Conservation (phyloP, 352 stramenopile genomes). For the Pythium rishiriense region DNA sequence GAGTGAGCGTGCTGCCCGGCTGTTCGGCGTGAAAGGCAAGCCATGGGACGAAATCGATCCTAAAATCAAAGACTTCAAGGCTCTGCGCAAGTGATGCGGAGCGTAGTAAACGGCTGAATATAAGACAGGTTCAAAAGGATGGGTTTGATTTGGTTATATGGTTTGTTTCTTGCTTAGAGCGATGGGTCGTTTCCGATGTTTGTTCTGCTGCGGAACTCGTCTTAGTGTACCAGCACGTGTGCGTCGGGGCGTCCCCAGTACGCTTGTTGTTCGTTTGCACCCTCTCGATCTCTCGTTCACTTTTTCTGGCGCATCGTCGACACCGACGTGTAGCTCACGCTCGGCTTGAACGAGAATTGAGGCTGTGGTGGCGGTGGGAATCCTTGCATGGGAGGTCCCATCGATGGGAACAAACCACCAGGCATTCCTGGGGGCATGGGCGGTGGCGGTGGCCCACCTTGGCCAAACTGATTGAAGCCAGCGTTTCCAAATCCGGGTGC, state of each 20-base stretch:
- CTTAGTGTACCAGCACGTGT: not conserved
- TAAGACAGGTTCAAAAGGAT: not conserved
- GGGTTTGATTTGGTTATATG: not conserved
- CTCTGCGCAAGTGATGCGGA: slow-evolving; percentile 19
- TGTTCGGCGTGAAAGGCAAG: slow-evolving; percentile 94
- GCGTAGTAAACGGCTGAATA: not conserved
- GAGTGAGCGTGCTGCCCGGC: slow-evolving; percentile 84
- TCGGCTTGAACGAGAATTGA: slow-evolving; percentile 62
- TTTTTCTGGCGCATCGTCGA: slow-evolving; percentile 63
- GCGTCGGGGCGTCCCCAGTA: not conserved
- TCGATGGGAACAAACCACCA: slow-evolving; percentile 36
- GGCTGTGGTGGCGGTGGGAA: slow-evolving; percentile 34
- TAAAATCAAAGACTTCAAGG: slow-evolving; percentile 72
- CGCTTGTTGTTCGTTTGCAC: not conserved
- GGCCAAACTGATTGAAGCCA: slow-evolving; percentile 13
- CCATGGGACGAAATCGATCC: slow-evolving; percentile 87
- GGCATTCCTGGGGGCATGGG: slow-evolving; percentile 33
- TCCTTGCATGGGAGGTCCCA: slow-evolving; percentile 28
- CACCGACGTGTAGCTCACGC: slow-evolving; percentile 77
- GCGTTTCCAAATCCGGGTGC: slow-evolving; percentile 16
- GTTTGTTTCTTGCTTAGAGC: not conserved
- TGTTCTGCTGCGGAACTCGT: not conserved
- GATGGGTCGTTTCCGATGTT: not conserved
- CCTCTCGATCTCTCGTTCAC: not conserved
- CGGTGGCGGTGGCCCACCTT: slow-evolving; percentile 28